phyloP scores from a whole-genome alignment of 257 asterid genomes.

The Solanum etuberosum region DNA sequence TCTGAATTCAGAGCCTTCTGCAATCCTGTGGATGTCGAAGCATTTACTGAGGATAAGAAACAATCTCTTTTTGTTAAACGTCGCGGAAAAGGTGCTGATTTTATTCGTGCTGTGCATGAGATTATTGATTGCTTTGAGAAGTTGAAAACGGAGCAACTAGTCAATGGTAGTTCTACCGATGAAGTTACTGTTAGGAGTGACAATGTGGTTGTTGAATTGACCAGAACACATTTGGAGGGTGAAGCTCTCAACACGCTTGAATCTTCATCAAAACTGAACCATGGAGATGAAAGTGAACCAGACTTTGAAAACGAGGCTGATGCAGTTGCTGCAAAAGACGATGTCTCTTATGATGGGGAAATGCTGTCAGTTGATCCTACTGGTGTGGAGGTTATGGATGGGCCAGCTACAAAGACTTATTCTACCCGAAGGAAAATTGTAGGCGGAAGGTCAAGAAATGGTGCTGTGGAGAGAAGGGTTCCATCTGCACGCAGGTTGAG shows the following conservation, averaged over 20 bases:
- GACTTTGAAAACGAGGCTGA: conserved; percentile 48
- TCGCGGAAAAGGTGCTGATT: conserved; percentile 86
- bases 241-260: conserved; percentile 25
- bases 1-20: conserved; percentile 76
- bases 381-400: conserved; percentile 18
- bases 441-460: conserved; percentile 23
- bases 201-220: conserved; percentile 29
- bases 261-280: conserved; percentile 9
- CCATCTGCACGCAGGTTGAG: conserved; percentile 44
- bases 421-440: conserved; percentile 41
- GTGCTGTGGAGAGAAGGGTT: conserved; percentile 26
- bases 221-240: conserved; percentile 20
- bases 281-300: conserved; percentile 32
- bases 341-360: conserved; percentile 30
- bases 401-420: conserved; percentile 20
- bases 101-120: conserved; percentile 69
- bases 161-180: conserved; percentile 18
- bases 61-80: conserved; percentile 66
- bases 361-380: conserved; percentile 25
- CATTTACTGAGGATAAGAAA: conserved; percentile 85
- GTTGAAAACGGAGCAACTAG: conserved; percentile 43
- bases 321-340: conserved; percentile 41
- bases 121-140: conserved; percentile 68
- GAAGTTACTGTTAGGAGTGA: conserved; percentile 22
- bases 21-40: conserved; percentile 86